These are phyloP conservation scores for Phytophthora podocarpi DNA, from an alignment of 352 stramenopile genomes.

Conservation along the genomic window DNA sequence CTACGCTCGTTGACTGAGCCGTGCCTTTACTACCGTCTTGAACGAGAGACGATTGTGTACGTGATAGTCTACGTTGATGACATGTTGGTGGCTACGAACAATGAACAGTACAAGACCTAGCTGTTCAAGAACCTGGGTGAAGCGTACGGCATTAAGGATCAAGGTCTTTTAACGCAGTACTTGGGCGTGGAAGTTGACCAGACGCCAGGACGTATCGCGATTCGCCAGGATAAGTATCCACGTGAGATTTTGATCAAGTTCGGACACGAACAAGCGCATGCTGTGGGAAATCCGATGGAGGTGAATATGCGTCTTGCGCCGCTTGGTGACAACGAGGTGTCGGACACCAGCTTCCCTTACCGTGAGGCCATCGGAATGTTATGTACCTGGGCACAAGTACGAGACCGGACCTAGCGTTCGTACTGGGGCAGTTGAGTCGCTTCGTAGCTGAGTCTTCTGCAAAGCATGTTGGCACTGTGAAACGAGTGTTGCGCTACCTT, in stretches of 20 bases:
- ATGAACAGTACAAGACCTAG: constrained; percentile 18
- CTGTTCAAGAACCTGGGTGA: constrained; percentile 21
- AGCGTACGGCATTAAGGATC: constrained; percentile 35
- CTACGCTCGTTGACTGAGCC: constrained; percentile 12
- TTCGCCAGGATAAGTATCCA: constrained; percentile 5
- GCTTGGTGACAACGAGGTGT: not conserved
- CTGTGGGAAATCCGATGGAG: constrained; percentile 11
- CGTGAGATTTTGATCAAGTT: constrained; percentile 2
- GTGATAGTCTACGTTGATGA: constrained; percentile 34
- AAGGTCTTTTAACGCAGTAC: constrained; percentile 14
- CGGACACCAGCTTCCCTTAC: constrained; percentile 9
- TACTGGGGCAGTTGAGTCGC: constrained; percentile 29
- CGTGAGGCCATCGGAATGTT: constrained; percentile 19
- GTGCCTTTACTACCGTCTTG: constrained; percentile 18
- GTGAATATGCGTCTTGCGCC: not conserved
- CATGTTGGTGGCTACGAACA: constrained; percentile 30
- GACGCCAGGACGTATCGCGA: not conserved
- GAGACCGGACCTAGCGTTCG: constrained; percentile 27
- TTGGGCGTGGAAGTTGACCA: constrained; percentile 19
- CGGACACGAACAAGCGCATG: constrained; percentile 11
- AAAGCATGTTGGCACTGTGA: constrained; percentile 5
- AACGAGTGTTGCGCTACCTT: constrained; percentile 2
- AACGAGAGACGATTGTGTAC: constrained; percentile 14
- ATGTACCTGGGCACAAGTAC: constrained; percentile 41
- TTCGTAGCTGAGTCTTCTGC: constrained; percentile 12